A percentile compares a stretch with the other conserved stretches of the same genome.
Evolutionary conservation across 106 monocot genomes (phyloP).

Genomic region (Iris macrosiphon): DNA sequence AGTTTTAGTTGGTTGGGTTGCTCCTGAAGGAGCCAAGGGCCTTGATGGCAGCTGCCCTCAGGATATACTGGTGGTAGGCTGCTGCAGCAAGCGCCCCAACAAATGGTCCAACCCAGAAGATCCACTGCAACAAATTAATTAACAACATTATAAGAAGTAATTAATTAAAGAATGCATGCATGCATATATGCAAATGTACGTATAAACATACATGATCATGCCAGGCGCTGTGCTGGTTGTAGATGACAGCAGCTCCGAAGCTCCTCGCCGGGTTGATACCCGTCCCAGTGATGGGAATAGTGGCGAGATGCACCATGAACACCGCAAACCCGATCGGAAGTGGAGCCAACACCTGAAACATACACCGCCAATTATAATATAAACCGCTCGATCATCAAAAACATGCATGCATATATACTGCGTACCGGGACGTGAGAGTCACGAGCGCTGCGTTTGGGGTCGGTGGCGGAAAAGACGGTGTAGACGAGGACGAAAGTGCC

Average conservation of each 20-base stretch:
- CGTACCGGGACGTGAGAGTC: slow-evolving; percentile 29
- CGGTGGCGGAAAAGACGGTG: slow-evolving; percentile 28
- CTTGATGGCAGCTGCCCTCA: slow-evolving; percentile 7
- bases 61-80: slow-evolving; percentile 9
- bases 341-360: slow-evolving; percentile 6
- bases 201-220: slow-evolving; percentile 2
- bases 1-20: not conserved
- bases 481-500: slow-evolving; percentile 31
- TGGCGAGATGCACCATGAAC: slow-evolving; percentile 14
- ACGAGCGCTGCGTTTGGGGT: slow-evolving; percentile 25
- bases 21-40: slow-evolving; percentile 10
- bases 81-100: slow-evolving; percentile 5
- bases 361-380: not conserved
- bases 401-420: not conserved
- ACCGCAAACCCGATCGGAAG: slow-evolving; percentile 12
- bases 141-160: not conserved
- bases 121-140: not conserved
- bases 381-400: too few species aligned
- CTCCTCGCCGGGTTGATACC: slow-evolving; percentile 14
- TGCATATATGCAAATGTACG: not conserved
- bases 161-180: not conserved
- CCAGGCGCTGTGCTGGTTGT: slow-evolving; percentile 6
- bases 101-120: slow-evolving; percentile 13
- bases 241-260: slow-evolving; percentile 10
- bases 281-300: slow-evolving; percentile 13